Conservation (phyloP, 108 stramenopile species). For the Discostella pseudostelligera region DNA sequence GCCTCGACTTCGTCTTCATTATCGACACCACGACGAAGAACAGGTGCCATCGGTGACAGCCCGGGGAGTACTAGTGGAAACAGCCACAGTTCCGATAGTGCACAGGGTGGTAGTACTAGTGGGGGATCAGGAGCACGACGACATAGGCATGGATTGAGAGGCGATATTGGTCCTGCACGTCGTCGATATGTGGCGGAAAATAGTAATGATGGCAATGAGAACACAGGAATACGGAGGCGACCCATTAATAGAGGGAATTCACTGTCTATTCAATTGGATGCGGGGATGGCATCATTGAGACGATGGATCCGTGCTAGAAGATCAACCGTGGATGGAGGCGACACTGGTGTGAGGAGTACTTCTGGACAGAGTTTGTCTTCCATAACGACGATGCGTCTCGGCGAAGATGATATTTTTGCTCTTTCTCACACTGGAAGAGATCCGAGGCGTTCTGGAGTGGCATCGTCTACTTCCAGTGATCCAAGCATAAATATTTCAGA, state of each 20-base stretch:
- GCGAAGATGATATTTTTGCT: conserved; percentile 40
- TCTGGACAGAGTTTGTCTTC: conserved; percentile 18
- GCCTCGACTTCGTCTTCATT: conserved; percentile 14
- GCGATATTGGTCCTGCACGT: neutral
- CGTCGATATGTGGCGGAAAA: neutral
- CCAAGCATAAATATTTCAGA: conserved; percentile 14
- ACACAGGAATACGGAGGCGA: conserved; percentile 9
- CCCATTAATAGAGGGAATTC: conserved; percentile 2
- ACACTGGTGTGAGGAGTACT: conserved; percentile 12
- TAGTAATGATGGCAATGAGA: conserved; percentile 3
- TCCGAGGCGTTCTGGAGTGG: neutral
- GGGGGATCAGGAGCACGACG: neutral
- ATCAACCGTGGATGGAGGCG: conserved; percentile 3
- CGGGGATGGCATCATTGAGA: conserved; percentile 61
- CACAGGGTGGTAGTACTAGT: neutral
- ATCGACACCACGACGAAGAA: conserved; percentile 7
- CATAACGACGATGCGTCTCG: conserved; percentile 23
- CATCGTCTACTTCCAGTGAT: conserved; percentile 29
- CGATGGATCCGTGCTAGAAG: conserved; percentile 56
- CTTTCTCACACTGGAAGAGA: conserved; percentile 31
- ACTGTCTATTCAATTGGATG: conserved; percentile 49
- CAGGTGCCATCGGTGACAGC: neutral
- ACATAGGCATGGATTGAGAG: conserved; percentile 9
- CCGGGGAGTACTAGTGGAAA: conserved; percentile 16
- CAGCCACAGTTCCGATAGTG: conserved; percentile 9